Conservation (phyloP, 2,329 filamentous ascomycete genomes). For the Penicillium sp. region DNA sequence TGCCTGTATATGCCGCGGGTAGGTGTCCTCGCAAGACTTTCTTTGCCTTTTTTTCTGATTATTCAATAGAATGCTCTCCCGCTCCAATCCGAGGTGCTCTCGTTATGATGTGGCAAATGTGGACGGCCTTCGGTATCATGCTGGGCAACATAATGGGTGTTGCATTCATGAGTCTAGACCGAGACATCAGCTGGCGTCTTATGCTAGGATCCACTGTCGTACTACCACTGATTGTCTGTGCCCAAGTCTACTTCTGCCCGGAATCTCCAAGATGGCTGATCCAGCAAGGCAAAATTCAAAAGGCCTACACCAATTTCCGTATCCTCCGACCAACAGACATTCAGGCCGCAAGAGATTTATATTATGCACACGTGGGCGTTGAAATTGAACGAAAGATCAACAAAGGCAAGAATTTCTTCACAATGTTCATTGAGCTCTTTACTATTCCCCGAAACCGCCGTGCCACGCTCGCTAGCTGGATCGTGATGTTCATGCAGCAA, state of each 20-base stretch:
- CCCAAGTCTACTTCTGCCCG: conserved; percentile 65
- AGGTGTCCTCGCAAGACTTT: conserved; percentile 17
- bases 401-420: conserved; percentile 51
- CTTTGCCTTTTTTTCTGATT: conserved; percentile 24
- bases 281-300: conserved; percentile 44
- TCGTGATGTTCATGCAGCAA: conserved; percentile 67
- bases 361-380: conserved; percentile 59
- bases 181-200: conserved; percentile 63
- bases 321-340: conserved; percentile 50
- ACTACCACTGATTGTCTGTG: conserved; percentile 54
- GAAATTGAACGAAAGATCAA: conserved; percentile 57
- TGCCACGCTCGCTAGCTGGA: conserved; percentile 55
- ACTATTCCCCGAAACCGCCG: conserved; percentile 62
- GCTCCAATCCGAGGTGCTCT: conserved; percentile 51
- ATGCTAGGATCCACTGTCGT: conserved; percentile 68
- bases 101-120: conserved; percentile 55
- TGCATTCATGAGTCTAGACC: conserved; percentile 42
- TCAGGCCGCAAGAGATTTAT: conserved; percentile 56
- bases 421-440: conserved; percentile 58
- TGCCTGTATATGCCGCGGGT: conserved; percentile 1
- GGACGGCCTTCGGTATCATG: conserved; percentile 48
- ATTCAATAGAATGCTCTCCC: conserved; percentile 48
- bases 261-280: conserved; percentile 54
- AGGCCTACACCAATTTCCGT: conserved; percentile 51
- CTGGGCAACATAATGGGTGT: conserved; percentile 51